phyloP scores from a whole-genome alignment of 495 filamentous ascomycete genomes.

The Echria macrotheca region DNA sequence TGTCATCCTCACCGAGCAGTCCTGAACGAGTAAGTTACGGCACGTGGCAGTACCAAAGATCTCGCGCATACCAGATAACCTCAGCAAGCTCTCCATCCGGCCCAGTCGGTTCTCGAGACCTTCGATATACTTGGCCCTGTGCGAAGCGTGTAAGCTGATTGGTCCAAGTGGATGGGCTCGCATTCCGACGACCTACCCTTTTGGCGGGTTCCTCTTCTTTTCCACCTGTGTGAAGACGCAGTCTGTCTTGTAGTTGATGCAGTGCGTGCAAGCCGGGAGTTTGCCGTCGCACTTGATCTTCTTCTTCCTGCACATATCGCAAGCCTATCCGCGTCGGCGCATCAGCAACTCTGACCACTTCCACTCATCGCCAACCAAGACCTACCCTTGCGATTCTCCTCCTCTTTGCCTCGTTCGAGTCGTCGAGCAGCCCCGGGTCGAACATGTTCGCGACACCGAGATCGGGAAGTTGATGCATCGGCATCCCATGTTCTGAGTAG shows the following conservation, averaged over 20 bases:
- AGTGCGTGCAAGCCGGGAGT: conserved; percentile 91
- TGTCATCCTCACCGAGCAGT: conserved; percentile 79
- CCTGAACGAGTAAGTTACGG: conserved; percentile 25
- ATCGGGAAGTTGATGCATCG: conserved; percentile 45
- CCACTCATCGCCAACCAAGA: conserved; percentile 2
- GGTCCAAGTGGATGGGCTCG: no score
- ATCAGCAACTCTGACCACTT: conserved; percentile 19
- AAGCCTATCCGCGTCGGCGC: conserved; percentile 55
- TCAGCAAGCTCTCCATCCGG: conserved; percentile 86
- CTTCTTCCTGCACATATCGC: conserved; percentile 99
- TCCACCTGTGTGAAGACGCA: conserved; percentile 97
- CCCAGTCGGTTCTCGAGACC: conserved; percentile 90
- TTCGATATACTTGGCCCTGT: conserved; percentile 94
- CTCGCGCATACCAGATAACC: conserved; percentile 61
- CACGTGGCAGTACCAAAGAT: background rate
- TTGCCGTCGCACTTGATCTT: conserved; percentile 99
- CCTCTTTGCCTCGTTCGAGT: conserved; percentile 82
- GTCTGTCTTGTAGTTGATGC: conserved; percentile 96
- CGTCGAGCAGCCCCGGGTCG: conserved; percentile 53
- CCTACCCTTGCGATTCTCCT: conserved; percentile 85
- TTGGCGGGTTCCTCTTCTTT: conserved; percentile 96
- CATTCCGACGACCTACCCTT: no score
- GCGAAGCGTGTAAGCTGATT: conserved; percentile 17
- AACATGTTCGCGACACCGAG: conserved; percentile 55
- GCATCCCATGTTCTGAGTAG: conserved; percentile 55